phyloP scores from a whole-genome alignment of 2,329 filamentous ascomycete genomes.

The Cladosporium sp. region DNA sequence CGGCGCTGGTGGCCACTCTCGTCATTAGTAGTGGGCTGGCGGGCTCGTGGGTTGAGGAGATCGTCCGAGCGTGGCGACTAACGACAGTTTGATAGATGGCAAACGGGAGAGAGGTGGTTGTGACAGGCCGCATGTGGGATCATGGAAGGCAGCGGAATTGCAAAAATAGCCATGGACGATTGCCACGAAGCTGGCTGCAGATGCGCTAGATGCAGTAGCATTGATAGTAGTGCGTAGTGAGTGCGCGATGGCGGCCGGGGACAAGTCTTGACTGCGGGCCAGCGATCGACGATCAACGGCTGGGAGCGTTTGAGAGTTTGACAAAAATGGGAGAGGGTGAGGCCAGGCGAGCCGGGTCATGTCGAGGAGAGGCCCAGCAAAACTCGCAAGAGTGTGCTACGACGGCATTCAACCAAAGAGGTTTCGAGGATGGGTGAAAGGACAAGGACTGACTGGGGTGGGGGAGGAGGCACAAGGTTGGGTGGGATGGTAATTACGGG shows the following conservation, averaged over 20 bases:
- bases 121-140: slow-evolving; percentile 1
- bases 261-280: slow-evolving; percentile 10
- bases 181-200: slow-evolving; percentile 4
- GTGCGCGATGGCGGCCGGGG: slow-evolving; percentile 6
- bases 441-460: too few relatives aligned
- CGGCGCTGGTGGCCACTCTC: too few relatives aligned
- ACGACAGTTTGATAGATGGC: background rate
- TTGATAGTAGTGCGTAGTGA: background rate
- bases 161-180: slow-evolving; percentile 6
- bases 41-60: too few relatives aligned
- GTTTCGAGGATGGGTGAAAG: too few relatives aligned
- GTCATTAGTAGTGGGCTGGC: too few relatives aligned
- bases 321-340: background rate
- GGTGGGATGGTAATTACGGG: too few relatives aligned
- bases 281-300: slow-evolving; percentile 9
- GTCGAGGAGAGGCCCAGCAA: too few relatives aligned
- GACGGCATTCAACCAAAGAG: too few relatives aligned
- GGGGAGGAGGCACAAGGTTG: too few relatives aligned
- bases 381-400: too few relatives aligned
- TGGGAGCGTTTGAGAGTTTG: background rate
- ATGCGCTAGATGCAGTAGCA: background rate
- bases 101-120: background rate
- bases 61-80: slow-evolving; percentile 8
- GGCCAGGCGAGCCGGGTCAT: too few relatives aligned
- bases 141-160: background rate